A percentile compares a stretch with the other conserved stretches of the same genome.
phyloP scores from a whole-genome alignment of 225 moss, liverwort and hornwort genomes.

The Marchantia paleacea region DNA sequence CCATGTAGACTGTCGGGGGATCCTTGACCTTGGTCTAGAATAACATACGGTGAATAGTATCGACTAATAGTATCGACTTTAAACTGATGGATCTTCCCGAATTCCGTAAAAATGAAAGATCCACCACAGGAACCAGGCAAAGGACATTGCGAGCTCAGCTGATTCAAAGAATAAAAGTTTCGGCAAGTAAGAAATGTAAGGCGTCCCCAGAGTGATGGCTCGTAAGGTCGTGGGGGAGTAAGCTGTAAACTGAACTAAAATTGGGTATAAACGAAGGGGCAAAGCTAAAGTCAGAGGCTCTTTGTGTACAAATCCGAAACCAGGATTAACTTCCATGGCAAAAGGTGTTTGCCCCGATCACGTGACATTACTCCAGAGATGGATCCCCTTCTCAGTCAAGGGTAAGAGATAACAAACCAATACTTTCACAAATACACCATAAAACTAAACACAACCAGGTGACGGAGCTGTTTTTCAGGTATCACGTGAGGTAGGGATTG shows the following conservation, averaged over 20 bases:
- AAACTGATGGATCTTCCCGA: background rate
- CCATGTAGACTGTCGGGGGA: background rate
- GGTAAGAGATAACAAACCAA: background rate
- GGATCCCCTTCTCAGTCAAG: background rate
- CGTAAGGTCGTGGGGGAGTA: background rate
- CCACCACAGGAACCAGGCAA: slow-evolving; percentile 5
- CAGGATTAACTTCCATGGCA: slow-evolving; percentile 17
- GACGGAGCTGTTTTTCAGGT: background rate
- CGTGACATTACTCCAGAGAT: slow-evolving; percentile 7
- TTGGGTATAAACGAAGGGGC: slow-evolving; percentile 7
- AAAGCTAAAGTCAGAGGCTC: slow-evolving; percentile 18
- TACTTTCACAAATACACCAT: background rate
- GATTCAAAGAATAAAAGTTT: background rate
- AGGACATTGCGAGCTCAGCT: background rate
- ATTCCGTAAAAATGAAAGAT: background rate
- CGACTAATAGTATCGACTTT: background rate
- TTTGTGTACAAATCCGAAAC: slow-evolving; percentile 35
- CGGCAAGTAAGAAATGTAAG: background rate
- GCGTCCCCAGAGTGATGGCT: slow-evolving; percentile 1
- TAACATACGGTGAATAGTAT: slow-evolving; percentile 1
- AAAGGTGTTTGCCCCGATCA: slow-evolving; percentile 24
- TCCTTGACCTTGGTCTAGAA: background rate
- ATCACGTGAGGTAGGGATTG: slow-evolving; percentile 41
- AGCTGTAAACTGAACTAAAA: background rate
- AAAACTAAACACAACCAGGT: background rate